Base-by-base conservation (phyloP, 805 yeast species). In the Metschnikowia vanudenii region DNA sequence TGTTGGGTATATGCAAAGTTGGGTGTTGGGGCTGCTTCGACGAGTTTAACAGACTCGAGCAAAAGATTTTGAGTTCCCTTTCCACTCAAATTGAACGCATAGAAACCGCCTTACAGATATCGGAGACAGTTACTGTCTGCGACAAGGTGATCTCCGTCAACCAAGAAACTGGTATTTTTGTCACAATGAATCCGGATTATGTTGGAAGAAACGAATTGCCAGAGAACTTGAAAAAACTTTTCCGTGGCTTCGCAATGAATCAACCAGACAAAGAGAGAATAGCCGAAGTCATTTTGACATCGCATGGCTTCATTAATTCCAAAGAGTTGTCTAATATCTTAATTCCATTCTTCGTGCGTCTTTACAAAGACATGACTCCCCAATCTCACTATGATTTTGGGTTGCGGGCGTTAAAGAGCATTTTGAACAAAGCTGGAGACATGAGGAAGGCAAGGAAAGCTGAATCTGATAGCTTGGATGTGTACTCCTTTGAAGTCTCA, bases 1-100 rank as follows among this genome's bases (percentile, higher is more conserved):
- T 92, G 28, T 58, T 80, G 18, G 98, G 98, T 39, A 71, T 90
- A 9, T 83, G 91, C 49, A 82, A 82, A 50, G 79, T 89, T 6
- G 96, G 96, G 0, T 84, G 90, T 0, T 92, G 96, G 96, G 96
- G 91, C 4, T 92, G 98, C 64, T 92, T 92, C 67, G 98, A 92
- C 63, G 98, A 92, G 62, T 91, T 92, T 59, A 92, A 92, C 59
- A 73, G 98, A 51, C 73, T 92, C 26, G 84, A 81, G 33, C 79
- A 78, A 47, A 75, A 74, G 12, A 84, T 84, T 48, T 68, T 92
- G 39, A 88, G 96, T 65, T 91, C 97, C 0, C 85, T 89, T 0
- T 84, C 97, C 0, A 80, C 92, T 0, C 88, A 84, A 56, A 75
- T 92, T 20, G 95, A 85, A 53, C 69, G 64, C 22, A 86, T 90